A percentile compares a stretch with the other conserved stretches of the same genome.
Conservation (phyloP, 2,329 filamentous ascomycete genomes). For the Bipolaris oryzae region DNA sequence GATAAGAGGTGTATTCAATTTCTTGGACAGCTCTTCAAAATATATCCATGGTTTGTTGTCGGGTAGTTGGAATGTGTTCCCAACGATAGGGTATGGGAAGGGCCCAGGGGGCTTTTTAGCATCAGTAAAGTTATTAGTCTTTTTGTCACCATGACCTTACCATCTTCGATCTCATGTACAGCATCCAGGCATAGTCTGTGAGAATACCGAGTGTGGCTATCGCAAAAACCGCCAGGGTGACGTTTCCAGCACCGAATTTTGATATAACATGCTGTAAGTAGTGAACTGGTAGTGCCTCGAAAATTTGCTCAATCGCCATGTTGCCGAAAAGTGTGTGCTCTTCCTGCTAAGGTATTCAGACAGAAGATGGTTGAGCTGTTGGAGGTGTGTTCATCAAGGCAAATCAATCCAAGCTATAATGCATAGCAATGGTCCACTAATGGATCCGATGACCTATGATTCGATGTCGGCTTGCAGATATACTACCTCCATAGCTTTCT, state of each 20-base stretch:
- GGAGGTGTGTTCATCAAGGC: background rate
- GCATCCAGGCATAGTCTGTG: conserved; percentile 58
- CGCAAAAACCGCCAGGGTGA: conserved; percentile 30
- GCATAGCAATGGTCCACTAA: background rate
- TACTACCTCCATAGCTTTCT: background rate
- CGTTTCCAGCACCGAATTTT: conserved; percentile 33
- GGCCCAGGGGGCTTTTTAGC: conserved; percentile 59
- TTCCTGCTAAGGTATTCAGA: background rate
- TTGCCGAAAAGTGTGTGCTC: background rate
- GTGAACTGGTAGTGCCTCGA: conserved; percentile 37
- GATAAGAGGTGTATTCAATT: conserved; percentile 57
- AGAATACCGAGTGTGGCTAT: conserved; percentile 33
- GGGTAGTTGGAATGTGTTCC: conserved; percentile 63
- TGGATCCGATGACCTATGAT: background rate
- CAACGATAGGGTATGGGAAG: conserved; percentile 60
- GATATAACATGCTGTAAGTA: conserved; percentile 42
- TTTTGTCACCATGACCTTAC: conserved; percentile 28
- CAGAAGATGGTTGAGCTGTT: background rate
- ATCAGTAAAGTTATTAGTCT: background rate
- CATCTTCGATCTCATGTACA: conserved; percentile 58
- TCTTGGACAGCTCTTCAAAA: conserved; percentile 60
- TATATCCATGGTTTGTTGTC: conserved; percentile 64
- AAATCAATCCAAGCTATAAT: background rate
- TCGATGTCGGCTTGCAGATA: conserved; percentile 1
- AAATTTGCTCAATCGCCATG: conserved; percentile 41